phyloP scores from a whole-genome alignment of 345 rosid species.

The Kandelia obovata region DNA sequence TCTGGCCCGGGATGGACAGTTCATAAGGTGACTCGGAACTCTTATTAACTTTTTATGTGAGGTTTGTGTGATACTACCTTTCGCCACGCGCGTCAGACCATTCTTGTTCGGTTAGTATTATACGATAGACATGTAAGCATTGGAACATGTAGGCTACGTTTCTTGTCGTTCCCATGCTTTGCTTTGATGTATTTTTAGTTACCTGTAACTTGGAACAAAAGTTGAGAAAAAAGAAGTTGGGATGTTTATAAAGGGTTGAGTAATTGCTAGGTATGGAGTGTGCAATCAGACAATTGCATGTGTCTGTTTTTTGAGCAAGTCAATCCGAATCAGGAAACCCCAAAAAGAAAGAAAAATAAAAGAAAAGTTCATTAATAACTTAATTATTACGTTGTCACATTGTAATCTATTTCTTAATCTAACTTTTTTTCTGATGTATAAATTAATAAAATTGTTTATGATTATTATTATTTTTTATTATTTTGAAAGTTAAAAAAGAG shows the following conservation, averaged over 20 bases:
- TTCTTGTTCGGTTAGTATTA: slow-evolving; percentile 32
- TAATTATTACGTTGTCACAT: no score
- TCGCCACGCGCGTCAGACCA: slow-evolving; percentile 20
- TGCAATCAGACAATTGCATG: background rate
- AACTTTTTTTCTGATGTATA: no score
- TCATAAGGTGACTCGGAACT: slow-evolving; percentile 29
- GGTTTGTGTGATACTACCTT: slow-evolving; percentile 24
- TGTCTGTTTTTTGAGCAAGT: background rate
- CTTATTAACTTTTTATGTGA: slow-evolving; percentile 15
- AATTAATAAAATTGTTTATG: no score
- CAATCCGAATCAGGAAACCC: no score
- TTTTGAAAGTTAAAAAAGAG: no score
- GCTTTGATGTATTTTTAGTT: slow-evolving; percentile 24
- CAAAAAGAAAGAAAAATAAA: no score
- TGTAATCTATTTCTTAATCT: no score
- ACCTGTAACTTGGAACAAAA: slow-evolving; percentile 35
- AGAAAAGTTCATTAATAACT: no score
- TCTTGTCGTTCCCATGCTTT: slow-evolving; percentile 17
- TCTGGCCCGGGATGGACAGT: slow-evolving; percentile 28
- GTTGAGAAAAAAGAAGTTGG: slow-evolving; percentile 11
- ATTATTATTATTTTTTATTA: no score
- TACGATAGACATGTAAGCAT: slow-evolving; percentile 28
- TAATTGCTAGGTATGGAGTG: background rate
- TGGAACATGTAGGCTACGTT: slow-evolving; percentile 22
- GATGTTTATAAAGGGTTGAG: slow-evolving; percentile 28